These are phyloP conservation scores for Quercus aquifolioides DNA, from an alignment of 306 rosid species.

Conservation along the genomic window DNA sequence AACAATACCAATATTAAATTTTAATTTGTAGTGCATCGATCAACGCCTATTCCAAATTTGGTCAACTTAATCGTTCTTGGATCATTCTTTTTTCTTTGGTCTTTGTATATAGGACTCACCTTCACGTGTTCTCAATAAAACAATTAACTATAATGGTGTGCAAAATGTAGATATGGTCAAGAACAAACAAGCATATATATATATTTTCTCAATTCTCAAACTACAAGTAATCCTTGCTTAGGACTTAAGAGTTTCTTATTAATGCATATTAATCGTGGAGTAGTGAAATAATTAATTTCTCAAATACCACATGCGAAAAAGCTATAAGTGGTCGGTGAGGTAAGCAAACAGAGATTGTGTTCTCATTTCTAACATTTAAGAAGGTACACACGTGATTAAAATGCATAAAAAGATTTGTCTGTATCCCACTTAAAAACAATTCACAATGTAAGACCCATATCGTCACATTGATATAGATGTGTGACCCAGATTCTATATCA, in stretches of 20 bases:
- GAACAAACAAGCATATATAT: too few species aligned
- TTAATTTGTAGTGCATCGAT: not conserved
- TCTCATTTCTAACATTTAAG: constrained; percentile 11
- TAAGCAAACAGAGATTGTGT: not conserved
- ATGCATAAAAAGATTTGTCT: not conserved
- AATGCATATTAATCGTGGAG: too few species aligned
- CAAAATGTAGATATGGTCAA: too few species aligned
- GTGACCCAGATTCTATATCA: too few species aligned
- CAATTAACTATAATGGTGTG: not conserved
- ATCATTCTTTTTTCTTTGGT: too few species aligned
- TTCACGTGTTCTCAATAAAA: not conserved
- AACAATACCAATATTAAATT: not conserved
- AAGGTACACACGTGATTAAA: not conserved
- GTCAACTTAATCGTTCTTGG: not conserved
- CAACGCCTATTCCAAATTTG: not conserved
- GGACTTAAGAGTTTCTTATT: too few species aligned
- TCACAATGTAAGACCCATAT: not conserved
- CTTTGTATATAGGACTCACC: too few species aligned
- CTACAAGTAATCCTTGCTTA: too few species aligned
- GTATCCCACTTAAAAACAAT: not conserved
- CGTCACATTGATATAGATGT: too few species aligned
- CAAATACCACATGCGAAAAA: constrained; percentile 1
- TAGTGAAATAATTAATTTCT: not conserved
- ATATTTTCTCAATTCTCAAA: too few species aligned
- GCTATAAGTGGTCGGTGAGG: not conserved